phyloP scores from a whole-genome alignment of 495 filamentous ascomycete species.

The Penicillium atrosanguineum region DNA sequence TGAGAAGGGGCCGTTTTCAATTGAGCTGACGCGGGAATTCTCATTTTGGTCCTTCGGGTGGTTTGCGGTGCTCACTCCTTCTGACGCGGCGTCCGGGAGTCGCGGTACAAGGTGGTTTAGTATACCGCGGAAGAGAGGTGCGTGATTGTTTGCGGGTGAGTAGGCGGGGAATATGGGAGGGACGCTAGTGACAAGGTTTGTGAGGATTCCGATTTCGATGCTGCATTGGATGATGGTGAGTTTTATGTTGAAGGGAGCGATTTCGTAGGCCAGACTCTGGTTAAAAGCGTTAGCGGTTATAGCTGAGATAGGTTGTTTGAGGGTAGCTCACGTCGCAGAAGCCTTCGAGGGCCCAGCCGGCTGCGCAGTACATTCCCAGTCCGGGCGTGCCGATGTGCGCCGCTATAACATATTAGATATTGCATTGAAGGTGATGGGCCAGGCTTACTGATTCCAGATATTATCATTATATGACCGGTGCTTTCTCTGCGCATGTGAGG shows the following conservation, averaged over 20 bases:
- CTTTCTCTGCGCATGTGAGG: slow-evolving; percentile 75
- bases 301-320: background rate
- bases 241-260: slow-evolving; percentile 96
- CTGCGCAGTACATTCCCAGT: slow-evolving; percentile 84
- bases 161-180: slow-evolving; percentile 73
- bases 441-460: slow-evolving; percentile 74
- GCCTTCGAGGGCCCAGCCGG: slow-evolving; percentile 95
- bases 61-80: slow-evolving; percentile 9
- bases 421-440: background rate
- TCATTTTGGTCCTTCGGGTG: slow-evolving; percentile 22
- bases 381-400: slow-evolving; percentile 92
- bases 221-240: slow-evolving; percentile 91
- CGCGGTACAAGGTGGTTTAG: slow-evolving; percentile 68
- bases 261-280: slow-evolving; percentile 87
- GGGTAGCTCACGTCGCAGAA: slow-evolving; percentile 71
- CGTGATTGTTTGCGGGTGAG: slow-evolving; percentile 68
- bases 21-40: slow-evolving; percentile 25
- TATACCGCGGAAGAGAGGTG: slow-evolving; percentile 77
- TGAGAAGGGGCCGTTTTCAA: slow-evolving; percentile 44
- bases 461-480: slow-evolving; percentile 83
- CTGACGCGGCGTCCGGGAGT: slow-evolving; percentile 33
- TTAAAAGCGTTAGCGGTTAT: background rate
- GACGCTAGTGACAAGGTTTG: slow-evolving; percentile 78
- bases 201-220: slow-evolving; percentile 78
- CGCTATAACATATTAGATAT: slow-evolving; percentile 38